phyloP scores from a whole-genome alignment of 257 asterid species.

The Verbena officinalis region DNA sequence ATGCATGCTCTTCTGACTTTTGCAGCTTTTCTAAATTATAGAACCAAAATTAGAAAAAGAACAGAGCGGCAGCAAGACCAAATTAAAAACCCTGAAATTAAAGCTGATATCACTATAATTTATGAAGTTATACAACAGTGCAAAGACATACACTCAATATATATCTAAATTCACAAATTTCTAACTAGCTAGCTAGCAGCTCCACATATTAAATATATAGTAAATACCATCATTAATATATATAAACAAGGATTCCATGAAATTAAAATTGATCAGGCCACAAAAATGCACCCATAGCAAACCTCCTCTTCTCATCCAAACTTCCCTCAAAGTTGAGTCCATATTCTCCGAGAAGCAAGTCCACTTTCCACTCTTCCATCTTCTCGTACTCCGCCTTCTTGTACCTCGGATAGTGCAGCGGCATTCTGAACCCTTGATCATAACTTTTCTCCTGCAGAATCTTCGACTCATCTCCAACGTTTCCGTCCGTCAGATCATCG shows the following conservation, averaged over 20 bases:
- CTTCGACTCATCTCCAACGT: background rate
- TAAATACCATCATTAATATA: background rate
- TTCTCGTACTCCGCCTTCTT: constrained; percentile 40
- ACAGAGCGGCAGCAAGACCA: too few species aligned
- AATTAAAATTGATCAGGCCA: constrained; percentile 56
- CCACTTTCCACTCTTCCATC: constrained; percentile 57
- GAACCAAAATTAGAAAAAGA: too few species aligned
- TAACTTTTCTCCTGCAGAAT: background rate
- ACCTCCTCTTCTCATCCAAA: constrained; percentile 51
- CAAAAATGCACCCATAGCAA: constrained; percentile 59
- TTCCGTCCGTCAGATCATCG: background rate
- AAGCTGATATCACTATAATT: too few species aligned
- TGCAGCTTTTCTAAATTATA: too few species aligned
- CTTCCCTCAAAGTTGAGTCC: constrained; percentile 38
- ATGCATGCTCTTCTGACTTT: too few species aligned
- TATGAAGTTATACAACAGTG: too few species aligned
- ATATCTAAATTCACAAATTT: too few species aligned
- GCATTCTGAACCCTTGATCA: constrained; percentile 35
- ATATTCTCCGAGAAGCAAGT: constrained; percentile 42
- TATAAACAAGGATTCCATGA: background rate
- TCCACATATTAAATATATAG: too few species aligned
- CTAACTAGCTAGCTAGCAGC: too few species aligned
- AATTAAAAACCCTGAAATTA: too few species aligned
- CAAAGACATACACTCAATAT: too few species aligned
- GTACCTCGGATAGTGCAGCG: constrained; percentile 51